A percentile compares a stretch with the other conserved stretches of the same genome.
phyloP scores from a whole-genome alignment of 345 rosid species.

The Aquilaria yunnanensis region DNA sequence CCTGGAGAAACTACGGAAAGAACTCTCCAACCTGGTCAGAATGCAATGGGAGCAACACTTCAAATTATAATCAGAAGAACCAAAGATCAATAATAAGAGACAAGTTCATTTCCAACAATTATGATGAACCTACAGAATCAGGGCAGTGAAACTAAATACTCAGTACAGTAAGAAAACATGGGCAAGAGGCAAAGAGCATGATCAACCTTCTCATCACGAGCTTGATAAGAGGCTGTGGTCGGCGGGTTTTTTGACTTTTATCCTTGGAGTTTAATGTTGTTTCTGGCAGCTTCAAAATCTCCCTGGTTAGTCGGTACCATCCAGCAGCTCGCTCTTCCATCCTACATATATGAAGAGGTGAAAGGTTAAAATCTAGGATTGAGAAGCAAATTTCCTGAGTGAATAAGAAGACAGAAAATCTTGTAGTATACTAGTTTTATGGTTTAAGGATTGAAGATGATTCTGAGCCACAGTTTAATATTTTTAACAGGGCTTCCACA shows the following conservation, averaged over 20 bases:
- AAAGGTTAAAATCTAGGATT: not conserved
- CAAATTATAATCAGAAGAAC: not conserved
- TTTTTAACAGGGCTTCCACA: too few species aligned
- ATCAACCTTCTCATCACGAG: slow-evolving; percentile 96
- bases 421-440: too few species aligned
- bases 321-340: slow-evolving; percentile 95
- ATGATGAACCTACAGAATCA: slow-evolving; percentile 1
- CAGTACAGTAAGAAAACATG: slow-evolving; percentile 5
- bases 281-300: slow-evolving; percentile 92
- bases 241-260: slow-evolving; percentile 80
- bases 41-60: slow-evolving; percentile 4
- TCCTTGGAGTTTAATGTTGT: slow-evolving; percentile 79
- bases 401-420: too few species aligned
- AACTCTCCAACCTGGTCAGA: slow-evolving; percentile 83
- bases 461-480: too few species aligned
- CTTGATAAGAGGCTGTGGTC: slow-evolving; percentile 94
- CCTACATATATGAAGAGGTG: slow-evolving; percentile 33
- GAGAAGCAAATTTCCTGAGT: too few species aligned
- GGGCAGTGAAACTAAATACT: slow-evolving; percentile 11
- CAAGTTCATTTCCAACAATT: not conserved
- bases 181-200: slow-evolving; percentile 11
- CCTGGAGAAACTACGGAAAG: slow-evolving; percentile 98
- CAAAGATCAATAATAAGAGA: not conserved
- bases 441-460: too few species aligned
- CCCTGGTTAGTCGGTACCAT: slow-evolving; percentile 97